Evolutionary conservation across 768 basidiomycete genomes (phyloP), one percentile per base, ranked within the genome.

Genomic region (Lactifluus volemus): DNA sequence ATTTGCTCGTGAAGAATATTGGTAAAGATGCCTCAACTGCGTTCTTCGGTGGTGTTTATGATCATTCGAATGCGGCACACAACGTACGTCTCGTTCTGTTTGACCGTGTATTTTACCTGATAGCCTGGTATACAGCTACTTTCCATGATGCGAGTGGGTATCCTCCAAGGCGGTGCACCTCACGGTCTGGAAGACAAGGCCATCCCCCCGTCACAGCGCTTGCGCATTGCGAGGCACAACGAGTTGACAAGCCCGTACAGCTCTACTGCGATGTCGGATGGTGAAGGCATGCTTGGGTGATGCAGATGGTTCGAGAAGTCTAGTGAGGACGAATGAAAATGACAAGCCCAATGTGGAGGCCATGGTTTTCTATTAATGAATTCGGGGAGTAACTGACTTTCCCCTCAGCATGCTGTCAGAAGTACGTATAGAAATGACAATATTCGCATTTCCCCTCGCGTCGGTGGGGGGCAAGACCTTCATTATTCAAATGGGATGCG

Each of bases 1-100:
- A 94, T 69, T 75, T 92, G 30, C 75, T 98, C 60, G 81, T 84
- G 66, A 89, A 89, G 73, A 81, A 87, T 72, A 88, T 94, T 67
- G 94, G 94, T 59, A 89, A 84, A 71, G 94, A 96, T 68, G 93
- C 89, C 3, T 92, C 92, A 3, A 90, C 91, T 0, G 92, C 93
- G 6, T 97, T 96, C 80, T 94, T 96, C 68, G 94, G 94, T 63
- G 90, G 89, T 61, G 86, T 93, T 0, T 92, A 92, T 68, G 88
- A 89, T 66, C 91, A 92, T 69, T 90, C 88, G 34, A 92, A 92
- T 69, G 88, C 89, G 49, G 89, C 91, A 6, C 89, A 92, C 72
- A 92, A 92, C 68, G 85, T 86, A 68, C 41, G 84, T 4, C 73
- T 15, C 41, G 3, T 53, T 49, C 36, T n/a, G 1, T 30, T 51